A percentile compares a stretch with the other conserved stretches of the same genome.
Evolutionary conservation across 148 eudicot genomes (phyloP).

Genomic region (Oxyria digyna): DNA sequence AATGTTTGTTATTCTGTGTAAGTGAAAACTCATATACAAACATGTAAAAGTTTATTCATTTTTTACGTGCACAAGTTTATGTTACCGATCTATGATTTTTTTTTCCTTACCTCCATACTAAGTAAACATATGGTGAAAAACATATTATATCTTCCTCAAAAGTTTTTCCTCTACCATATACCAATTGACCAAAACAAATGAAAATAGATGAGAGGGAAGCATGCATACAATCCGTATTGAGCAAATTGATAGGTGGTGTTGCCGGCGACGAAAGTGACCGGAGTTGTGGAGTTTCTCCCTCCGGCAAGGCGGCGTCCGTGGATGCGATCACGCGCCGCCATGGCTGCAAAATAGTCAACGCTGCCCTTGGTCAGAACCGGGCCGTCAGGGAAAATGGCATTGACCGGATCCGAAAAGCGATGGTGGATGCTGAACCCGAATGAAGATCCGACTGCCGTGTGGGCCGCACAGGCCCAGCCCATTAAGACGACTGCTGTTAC

Average conservation of each 20-base stretch:
- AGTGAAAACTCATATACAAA: no score
- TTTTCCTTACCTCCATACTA: no score
- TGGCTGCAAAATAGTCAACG: slow-evolving; percentile 38
- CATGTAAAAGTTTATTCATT: no score
- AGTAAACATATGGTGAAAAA: no score
- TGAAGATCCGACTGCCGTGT: slow-evolving; percentile 20
- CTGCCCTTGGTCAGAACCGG: slow-evolving; percentile 51
- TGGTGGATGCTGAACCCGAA: slow-evolving; percentile 69
- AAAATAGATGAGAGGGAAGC: not conserved
- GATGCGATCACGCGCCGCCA: slow-evolving; percentile 66
- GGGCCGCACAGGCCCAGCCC: slow-evolving; percentile 15
- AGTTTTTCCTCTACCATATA: no score
- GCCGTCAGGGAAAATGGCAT: slow-evolving; percentile 25
- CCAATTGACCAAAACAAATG: not conserved
- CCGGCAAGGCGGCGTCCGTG: slow-evolving; percentile 21
- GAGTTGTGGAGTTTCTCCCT: not conserved
- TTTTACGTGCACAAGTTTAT: no score
- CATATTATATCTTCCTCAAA: no score
- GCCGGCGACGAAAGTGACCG: slow-evolving; percentile 1
- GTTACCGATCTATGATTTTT: no score
- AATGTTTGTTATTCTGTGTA: no score
- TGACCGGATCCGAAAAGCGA: slow-evolving; percentile 64
- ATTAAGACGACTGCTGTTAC: not conserved
- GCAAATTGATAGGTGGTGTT: not conserved
- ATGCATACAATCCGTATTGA: not conserved